Evolutionary conservation across 805 yeast genomes (phyloP).

Genomic region (Alloascoidea africana): DNA sequence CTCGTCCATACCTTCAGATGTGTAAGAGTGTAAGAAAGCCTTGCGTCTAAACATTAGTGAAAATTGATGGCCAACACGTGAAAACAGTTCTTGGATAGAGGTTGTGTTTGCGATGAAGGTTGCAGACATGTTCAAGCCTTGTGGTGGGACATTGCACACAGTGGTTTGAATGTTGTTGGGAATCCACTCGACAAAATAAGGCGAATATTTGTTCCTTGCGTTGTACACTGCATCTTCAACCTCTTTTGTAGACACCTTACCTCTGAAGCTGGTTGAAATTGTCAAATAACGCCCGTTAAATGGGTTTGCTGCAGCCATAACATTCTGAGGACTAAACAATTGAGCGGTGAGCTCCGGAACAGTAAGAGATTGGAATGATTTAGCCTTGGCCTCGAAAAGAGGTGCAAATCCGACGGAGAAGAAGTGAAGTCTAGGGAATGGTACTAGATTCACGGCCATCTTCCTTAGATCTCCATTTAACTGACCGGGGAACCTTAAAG

Average conservation of each 20-base stretch:
- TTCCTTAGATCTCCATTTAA: constrained; percentile 86
- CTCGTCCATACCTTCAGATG: constrained; percentile 94
- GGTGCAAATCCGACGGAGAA: constrained; percentile 96
- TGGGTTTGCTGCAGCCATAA: constrained; percentile 96
- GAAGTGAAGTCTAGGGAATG: constrained; percentile 93
- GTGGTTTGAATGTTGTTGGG: constrained; percentile 95
- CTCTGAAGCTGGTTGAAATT: constrained; percentile 89
- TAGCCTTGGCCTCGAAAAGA: constrained; percentile 65
- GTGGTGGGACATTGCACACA: constrained; percentile 85
- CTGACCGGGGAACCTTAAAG: constrained; percentile 91
- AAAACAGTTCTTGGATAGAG: constrained; percentile 83
- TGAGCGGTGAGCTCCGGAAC: constrained; percentile 94
- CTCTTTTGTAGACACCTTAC: constrained; percentile 85
- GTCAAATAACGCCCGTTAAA: constrained; percentile 86
- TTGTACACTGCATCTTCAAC: constrained; percentile 90
- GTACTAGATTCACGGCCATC: constrained; percentile 87
- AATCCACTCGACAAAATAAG: constrained; percentile 89
- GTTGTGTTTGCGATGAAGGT: constrained; percentile 93
- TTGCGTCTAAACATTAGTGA: constrained; percentile 86
- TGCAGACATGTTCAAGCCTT: constrained; percentile 76
- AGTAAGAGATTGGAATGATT: constrained; percentile 71
- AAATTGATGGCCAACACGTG: constrained; percentile 83
- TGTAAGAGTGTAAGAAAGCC: constrained; percentile 95
- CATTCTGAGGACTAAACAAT: constrained; percentile 81
- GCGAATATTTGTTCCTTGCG: constrained; percentile 71